Evolutionary conservation across 2,329 filamentous ascomycete species (phyloP).

Genomic region (Gaeumannomyces sp.): DNA sequence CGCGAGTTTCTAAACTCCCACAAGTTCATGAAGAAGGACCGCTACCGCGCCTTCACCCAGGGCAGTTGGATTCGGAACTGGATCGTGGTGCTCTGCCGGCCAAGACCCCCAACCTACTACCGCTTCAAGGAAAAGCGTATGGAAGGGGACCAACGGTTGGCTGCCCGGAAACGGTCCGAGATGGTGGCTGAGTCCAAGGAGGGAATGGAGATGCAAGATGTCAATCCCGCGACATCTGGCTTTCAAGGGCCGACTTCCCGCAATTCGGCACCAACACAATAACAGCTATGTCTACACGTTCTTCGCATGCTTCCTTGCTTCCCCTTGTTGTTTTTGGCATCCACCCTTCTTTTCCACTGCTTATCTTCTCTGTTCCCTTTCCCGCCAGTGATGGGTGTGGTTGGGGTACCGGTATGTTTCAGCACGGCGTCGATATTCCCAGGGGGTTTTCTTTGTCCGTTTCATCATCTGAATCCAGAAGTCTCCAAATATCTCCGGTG

Average conservation of each 20-base stretch:
- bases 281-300: neutral
- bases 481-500: neutral
- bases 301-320: neutral
- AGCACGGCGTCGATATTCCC: neutral
- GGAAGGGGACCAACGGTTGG: constrained; percentile 80
- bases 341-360: neutral
- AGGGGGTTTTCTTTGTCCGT: neutral
- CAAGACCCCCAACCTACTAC: constrained; percentile 82
- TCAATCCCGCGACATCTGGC: constrained; percentile 36
- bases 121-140: constrained; percentile 73
- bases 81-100: constrained; percentile 72
- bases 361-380: neutral
- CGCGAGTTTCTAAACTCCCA: constrained; percentile 93
- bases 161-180: constrained; percentile 39
- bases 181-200: constrained; percentile 43
- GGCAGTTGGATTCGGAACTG: constrained; percentile 71
- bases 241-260: constrained; percentile 50
- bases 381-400: neutral
- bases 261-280: constrained; percentile 16
- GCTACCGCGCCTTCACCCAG: constrained; percentile 85
- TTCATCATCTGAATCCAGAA: neutral
- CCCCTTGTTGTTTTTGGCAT: constrained; percentile 2
- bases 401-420: neutral
- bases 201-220: constrained; percentile 68
- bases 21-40: constrained; percentile 88